Evolutionary conservation across 805 yeast species (phyloP).

Genomic region (Zygotorulaspora danielsina): DNA sequence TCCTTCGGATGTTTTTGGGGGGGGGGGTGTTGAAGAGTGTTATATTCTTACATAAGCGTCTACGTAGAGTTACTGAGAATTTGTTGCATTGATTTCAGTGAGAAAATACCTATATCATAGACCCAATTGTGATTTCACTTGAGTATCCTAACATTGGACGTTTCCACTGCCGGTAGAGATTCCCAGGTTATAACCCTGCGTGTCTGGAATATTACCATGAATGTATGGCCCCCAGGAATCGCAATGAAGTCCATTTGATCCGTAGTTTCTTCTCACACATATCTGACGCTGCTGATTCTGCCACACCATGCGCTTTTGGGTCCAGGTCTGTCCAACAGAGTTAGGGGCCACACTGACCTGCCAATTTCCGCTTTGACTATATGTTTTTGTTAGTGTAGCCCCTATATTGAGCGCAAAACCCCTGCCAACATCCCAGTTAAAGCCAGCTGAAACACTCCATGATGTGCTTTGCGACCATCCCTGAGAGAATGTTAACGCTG

Average conservation of each 20-base stretch:
- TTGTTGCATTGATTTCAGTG: too few species aligned
- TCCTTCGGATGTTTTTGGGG: too few species aligned
- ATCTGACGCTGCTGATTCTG: slow-evolving; percentile 2
- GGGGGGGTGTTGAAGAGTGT: too few species aligned
- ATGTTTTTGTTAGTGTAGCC: slow-evolving; percentile 2
- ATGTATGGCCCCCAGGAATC: slow-evolving; percentile 4
- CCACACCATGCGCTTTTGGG: slow-evolving; percentile 4
- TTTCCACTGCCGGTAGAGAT: neutral
- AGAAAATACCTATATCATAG: too few species aligned
- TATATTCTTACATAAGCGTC: too few species aligned
- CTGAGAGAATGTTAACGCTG: neutral
- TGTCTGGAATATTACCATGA: slow-evolving; percentile 2
- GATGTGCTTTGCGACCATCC: slow-evolving; percentile 1
- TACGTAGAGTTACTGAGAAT: too few species aligned
- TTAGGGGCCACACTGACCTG: slow-evolving; percentile 1
- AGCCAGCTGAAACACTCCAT: slow-evolving; percentile 4
- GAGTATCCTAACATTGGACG: neutral
- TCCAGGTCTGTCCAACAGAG: slow-evolving; percentile 6
- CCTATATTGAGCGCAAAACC: slow-evolving; percentile 2
- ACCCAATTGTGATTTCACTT: too few species aligned
- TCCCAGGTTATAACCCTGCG: slow-evolving; percentile 1
- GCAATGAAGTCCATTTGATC: slow-evolving; percentile 2
- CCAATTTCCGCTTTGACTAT: slow-evolving; percentile 2
- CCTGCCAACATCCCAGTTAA: slow-evolving; percentile 5
- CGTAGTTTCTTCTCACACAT: slow-evolving; percentile 3